These are phyloP conservation scores for Agaricus subrufescens DNA, from an alignment of 768 basidiomycete species.

Conservation along the genomic window DNA sequence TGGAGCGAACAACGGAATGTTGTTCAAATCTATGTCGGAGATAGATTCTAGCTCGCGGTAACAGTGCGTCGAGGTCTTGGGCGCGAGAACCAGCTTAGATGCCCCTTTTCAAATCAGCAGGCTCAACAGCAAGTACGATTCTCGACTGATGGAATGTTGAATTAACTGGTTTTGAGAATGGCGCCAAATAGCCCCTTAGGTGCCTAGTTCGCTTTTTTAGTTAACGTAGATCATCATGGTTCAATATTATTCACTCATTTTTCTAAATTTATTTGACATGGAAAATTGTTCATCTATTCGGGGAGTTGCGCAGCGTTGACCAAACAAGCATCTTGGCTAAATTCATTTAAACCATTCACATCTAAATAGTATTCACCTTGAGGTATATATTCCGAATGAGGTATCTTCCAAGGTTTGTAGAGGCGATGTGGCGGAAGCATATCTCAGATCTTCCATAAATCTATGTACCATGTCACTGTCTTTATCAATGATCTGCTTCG, in stretches of 20 bases:
- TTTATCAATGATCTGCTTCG: not conserved
- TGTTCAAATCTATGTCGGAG: slow-evolving; percentile 3
- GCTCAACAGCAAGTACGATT: not conserved
- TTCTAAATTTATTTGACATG: not conserved
- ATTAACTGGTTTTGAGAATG: not conserved
- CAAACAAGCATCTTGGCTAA: not conserved
- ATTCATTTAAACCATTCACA: too few species aligned
- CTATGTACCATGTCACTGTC: not conserved
- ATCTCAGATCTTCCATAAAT: not conserved
- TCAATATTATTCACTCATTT: not conserved
- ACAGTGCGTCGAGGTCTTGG: not conserved
- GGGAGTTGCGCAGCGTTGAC: not conserved
- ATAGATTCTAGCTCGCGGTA: slow-evolving; percentile 3
- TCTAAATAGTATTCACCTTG: too few species aligned
- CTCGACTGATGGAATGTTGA: not conserved
- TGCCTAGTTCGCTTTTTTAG: not conserved
- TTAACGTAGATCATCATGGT: slow-evolving; percentile 1
- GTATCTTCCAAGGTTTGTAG: too few species aligned
- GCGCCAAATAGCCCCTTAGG: not conserved
- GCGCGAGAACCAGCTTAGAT: not conserved
- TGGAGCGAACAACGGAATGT: too few species aligned
- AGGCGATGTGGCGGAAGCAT: too few species aligned
- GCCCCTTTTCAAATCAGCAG: not conserved
- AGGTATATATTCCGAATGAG: too few species aligned
- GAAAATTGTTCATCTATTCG: not conserved